Evolutionary conservation across 2,329 filamentous ascomycete species (phyloP).

Genomic region (Capronia americana): DNA sequence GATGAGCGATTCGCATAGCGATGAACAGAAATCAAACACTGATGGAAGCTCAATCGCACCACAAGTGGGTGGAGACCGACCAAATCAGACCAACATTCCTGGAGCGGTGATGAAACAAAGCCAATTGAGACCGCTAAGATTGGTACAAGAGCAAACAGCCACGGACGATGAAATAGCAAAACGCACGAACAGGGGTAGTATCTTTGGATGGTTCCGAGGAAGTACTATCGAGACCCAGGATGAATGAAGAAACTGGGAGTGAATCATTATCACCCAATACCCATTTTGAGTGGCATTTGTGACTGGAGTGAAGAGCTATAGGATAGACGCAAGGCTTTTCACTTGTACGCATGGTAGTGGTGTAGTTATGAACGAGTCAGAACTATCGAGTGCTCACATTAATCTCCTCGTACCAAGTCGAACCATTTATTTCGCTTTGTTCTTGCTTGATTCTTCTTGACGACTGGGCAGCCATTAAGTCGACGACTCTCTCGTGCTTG

Average conservation of each 20-base stretch:
- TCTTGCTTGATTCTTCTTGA: neutral
- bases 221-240: constrained; percentile 32
- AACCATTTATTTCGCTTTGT: neutral
- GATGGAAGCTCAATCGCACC: constrained; percentile 55
- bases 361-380: neutral
- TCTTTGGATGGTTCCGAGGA: constrained; percentile 53
- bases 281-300: neutral
- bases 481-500: no score
- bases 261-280: neutral
- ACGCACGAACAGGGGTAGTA: constrained; percentile 55
- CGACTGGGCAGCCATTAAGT: neutral
- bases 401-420: neutral
- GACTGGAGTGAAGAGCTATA: neutral
- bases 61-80: constrained; percentile 39
- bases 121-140: constrained; percentile 81
- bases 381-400: neutral
- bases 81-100: constrained; percentile 71
- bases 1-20: constrained; percentile 54
- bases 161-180: constrained; percentile 52
- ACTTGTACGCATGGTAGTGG: neutral
- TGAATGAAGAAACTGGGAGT: constrained; percentile 17
- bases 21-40: constrained; percentile 52
- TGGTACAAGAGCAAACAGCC: constrained; percentile 78
- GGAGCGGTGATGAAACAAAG: constrained; percentile 67
- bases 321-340: neutral